phyloP scores from a whole-genome alignment of 1,139 yeast genomes.

The Pichia sp. region DNA sequence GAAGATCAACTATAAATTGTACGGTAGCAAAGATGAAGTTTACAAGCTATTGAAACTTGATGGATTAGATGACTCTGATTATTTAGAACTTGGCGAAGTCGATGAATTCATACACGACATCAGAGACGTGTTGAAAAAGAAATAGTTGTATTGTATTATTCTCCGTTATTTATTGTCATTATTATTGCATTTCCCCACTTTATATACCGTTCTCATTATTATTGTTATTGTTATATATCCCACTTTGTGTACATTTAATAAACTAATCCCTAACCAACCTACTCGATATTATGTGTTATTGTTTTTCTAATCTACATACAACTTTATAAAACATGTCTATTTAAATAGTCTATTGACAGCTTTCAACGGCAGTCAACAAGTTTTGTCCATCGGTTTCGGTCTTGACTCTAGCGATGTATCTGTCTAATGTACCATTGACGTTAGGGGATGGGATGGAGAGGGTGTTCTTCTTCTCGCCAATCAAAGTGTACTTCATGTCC shows the following conservation, averaged over 20 bases:
- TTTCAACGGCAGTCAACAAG: constrained; percentile 53
- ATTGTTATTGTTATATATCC: no score
- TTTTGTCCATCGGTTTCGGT: constrained; percentile 66
- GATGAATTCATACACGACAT: constrained; percentile 44
- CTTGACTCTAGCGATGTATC: constrained; percentile 73
- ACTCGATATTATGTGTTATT: no score
- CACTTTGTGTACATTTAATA: no score
- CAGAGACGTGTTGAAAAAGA: constrained; percentile 26
- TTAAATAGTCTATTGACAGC: constrained; percentile 21
- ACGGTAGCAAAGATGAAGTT: constrained; percentile 49
- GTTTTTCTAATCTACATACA: no score
- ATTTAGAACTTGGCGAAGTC: constrained; percentile 36
- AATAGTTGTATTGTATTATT: constrained; percentile 1
- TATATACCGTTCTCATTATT: background rate
- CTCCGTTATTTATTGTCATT: no score
- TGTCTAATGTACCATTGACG: constrained; percentile 44
- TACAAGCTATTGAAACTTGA: constrained; percentile 30
- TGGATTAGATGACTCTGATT: constrained; percentile 26
- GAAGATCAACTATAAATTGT: constrained; percentile 50
- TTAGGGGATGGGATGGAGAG: constrained; percentile 48
- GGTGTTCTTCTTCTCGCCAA: constrained; percentile 53
- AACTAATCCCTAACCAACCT: no score
- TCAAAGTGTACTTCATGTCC: constrained; percentile 51
- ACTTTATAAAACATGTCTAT: no score
- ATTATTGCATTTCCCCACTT: constrained; percentile 3